These are phyloP conservation scores for Dothistroma pini DNA, from an alignment of 2,329 filamentous ascomycete genomes.

Conservation along the genomic window DNA sequence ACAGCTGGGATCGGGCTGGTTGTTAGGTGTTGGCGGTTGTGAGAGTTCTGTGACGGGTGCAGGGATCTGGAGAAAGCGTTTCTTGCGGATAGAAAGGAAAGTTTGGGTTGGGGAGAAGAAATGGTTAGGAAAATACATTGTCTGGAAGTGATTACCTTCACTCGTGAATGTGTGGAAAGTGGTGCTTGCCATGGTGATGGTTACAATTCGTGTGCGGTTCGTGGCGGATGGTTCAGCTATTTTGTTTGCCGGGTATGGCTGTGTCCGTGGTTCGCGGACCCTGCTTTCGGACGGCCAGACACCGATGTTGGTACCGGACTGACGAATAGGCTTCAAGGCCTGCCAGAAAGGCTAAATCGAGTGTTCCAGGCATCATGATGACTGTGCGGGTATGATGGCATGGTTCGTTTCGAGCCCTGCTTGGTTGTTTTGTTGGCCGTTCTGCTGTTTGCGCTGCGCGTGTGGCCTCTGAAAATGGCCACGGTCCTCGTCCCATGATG, in stretches of 20 bases:
- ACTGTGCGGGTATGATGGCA: constrained; percentile 3
- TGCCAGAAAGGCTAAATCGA: constrained; percentile 4
- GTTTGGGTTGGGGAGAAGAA: background rate
- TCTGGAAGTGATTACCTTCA: background rate
- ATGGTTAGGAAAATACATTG: background rate
- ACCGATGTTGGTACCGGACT: background rate
- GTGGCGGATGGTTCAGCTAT: constrained; percentile 1
- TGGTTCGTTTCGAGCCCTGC: constrained; percentile 4
- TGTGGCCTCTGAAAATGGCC: background rate
- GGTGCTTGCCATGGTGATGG: background rate
- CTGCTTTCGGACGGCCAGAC: background rate
- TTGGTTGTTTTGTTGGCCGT: constrained; percentile 1
- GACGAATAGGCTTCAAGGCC: background rate
- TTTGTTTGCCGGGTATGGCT: background rate
- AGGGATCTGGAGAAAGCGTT: background rate
- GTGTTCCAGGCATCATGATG: background rate
- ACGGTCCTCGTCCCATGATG: background rate
- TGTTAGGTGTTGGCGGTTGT: constrained; percentile 2
- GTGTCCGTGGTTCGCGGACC: background rate
- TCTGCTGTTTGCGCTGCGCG: background rate
- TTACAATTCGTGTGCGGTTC: background rate
- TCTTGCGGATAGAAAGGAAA: background rate
- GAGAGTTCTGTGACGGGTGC: constrained; percentile 9
- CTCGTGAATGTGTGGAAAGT: background rate
- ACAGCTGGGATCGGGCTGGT: constrained; percentile 7